Base-by-base conservation (phyloP, 2,329 filamentous ascomycete genomes). In the Arthrobotrys musiformis region DNA sequence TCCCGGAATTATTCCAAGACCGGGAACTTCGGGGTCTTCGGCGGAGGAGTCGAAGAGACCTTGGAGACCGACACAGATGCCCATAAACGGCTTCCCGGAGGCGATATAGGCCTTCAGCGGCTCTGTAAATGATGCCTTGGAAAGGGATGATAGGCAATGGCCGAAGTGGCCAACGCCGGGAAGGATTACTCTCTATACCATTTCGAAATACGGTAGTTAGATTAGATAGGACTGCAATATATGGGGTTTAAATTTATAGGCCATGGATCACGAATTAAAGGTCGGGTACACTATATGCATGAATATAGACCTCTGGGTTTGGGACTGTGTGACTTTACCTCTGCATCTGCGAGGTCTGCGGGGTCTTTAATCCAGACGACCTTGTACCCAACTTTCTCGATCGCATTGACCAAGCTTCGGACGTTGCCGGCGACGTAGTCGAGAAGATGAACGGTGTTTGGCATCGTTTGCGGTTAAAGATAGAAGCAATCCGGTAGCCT, bases 91-190 rank as follows among this genome's bases (percentile, higher is more conserved):
- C 84, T 98, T 98, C n/a, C 93, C 94, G 13, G 91, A 88, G 63
- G 90, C 87, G 81, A 99, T 94, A 85, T 98, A 93, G 79, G 90
- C 87, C 80, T 87, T 89, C 79, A 99, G 91, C 8, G 93, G 92
- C 75, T 93, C 91, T 67, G 94, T 86, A 84, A 94, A 99, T 79
- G 92, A 93, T 40, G 93, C 93, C 46, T 90, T 88, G 15, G 90
- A 87, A 80, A 99, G 90, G 82, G 97, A 93, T 28, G 89, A 90
- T 79, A 98, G 87, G 84, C 95, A 99, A 86, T 99, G 93, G 78
- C 95, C 95, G 82, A 98, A 99, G 86, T 99, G 94, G 81, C 95
- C 95, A 79, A 99, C 95, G 76, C 95, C 95, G 4, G 95, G 95
- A 26, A 99, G 89, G 79, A 99, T 97, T 81, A 99, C 79, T 17